Evolutionary conservation across 345 rosid genomes (phyloP), one percentile per base, ranked within the genome.

Genomic region (Toxicodendron radicans): DNA sequence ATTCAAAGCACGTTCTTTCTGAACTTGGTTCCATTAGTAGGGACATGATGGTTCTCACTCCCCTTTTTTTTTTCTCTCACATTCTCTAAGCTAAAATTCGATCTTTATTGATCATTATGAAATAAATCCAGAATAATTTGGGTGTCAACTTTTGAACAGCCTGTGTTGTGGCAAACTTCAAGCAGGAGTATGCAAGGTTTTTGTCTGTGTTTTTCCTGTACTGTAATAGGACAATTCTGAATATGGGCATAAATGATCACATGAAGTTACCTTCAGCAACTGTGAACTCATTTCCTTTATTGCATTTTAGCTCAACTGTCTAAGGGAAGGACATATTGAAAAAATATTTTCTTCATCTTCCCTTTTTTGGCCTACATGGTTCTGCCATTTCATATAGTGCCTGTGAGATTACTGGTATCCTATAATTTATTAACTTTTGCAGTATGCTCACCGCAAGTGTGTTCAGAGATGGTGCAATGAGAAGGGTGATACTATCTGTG

Each of bases 381-480:
- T 70, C 70, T 38, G 43, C 23, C 30, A 59, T 14, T 73, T 30
- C 10, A 30, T 58, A 61, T 24, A 38, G 11, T 66, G 20, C 35
- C 21, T 17, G 43, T 33, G 13, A 66, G 68, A 33, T 70, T 35
- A 41, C 35, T 16, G 24, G 10, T 69, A 53, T 54, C 30, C 30
- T 27, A 27, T 27, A 27, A 27, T 58, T 74, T 66, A 21, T 75
- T 27, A 58, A 12, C 68, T 54, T 17, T 74, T 75, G 70, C 85
- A 95, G 99, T 92, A 87, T 87, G 99, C 97, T 58, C 97, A 95
- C 71, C 90, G 85, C 56, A 71, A 84, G 57, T 92, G 99, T 12
- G 80, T 95, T 21, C 99, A 95, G 82, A 88, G 90, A 80, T 95
- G 97, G 97, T 95, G 99, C 85, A 76, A 84, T 24, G 95, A 84